A percentile compares a stretch with the other conserved stretches of the same genome.
Evolutionary conservation across 1,139 yeast species (phyloP).

Genomic region (Saccharomycopsis hybrid): DNA sequence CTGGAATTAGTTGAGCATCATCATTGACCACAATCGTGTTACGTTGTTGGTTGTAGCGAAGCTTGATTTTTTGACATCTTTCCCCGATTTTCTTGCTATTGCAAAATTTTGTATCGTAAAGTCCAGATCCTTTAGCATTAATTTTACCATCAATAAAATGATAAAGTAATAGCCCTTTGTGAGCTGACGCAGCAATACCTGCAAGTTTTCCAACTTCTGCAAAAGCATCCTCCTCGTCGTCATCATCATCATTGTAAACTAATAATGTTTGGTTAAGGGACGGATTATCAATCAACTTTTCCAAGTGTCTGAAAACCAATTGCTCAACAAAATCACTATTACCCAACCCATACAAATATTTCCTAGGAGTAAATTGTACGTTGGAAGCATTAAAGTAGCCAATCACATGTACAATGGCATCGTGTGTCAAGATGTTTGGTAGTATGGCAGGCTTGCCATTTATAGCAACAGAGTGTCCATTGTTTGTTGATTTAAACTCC

Average conservation of each 20-base stretch:
- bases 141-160: slow-evolving; percentile 58
- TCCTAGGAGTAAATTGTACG: slow-evolving; percentile 56
- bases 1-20: slow-evolving; percentile 36
- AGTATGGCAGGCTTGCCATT: slow-evolving; percentile 29
- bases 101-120: slow-evolving; percentile 43
- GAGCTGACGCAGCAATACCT: slow-evolving; percentile 22
- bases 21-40: slow-evolving; percentile 41
- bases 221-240: slow-evolving; percentile 35
- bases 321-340: slow-evolving; percentile 66
- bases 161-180: slow-evolving; percentile 44
- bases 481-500: slow-evolving; percentile 26
- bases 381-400: slow-evolving; percentile 28
- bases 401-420: slow-evolving; percentile 62
- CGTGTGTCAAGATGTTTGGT: slow-evolving; percentile 42
- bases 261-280: slow-evolving; percentile 52
- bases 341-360: slow-evolving; percentile 65
- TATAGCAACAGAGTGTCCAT: slow-evolving; percentile 31
- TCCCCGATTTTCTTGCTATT: slow-evolving; percentile 36
- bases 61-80: slow-evolving; percentile 42
- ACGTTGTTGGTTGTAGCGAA: slow-evolving; percentile 25
- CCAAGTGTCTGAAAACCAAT: slow-evolving; percentile 54
- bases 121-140: slow-evolving; percentile 28
- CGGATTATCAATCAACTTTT: slow-evolving; percentile 50
- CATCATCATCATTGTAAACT: slow-evolving; percentile 35
- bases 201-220: slow-evolving; percentile 26